Base-by-base conservation (phyloP, 306 rosid genomes). In the Cotoneaster glaucophyllus region DNA sequence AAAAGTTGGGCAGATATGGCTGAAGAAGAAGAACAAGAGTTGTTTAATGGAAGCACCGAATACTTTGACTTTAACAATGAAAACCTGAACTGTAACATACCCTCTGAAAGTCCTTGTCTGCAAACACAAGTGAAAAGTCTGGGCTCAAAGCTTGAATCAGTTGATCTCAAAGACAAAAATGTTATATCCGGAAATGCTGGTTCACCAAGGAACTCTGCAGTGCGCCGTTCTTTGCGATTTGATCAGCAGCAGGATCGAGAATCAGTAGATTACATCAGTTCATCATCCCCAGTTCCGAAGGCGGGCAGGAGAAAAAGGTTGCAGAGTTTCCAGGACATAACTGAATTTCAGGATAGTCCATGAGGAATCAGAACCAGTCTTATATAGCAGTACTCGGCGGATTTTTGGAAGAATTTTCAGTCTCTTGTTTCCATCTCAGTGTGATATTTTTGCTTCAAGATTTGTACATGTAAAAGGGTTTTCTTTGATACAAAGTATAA, bases 1-100 rank as follows among this genome's bases (percentile, higher is more conserved):
- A 95, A 90, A 79, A 92, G 99, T 53, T 95, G 99, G 99, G 99
- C 99, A 68, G 99, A 95, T 69, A 83, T 92, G 82, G 97, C 71
- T 17, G 97, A 95, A 86, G 99, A 94, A 85, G 98, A 91, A 63
- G 96, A 84, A 37, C 25, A 77, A 9, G 77, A 67, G 7, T 39
- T 85, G 41, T 72, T 74, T 34, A 34, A 71, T 17, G 83, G 76
- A 76, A 53, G 64, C 64, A 28, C 52, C 4, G 78, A 69, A 59
- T 58, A 64, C 62, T 69, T 74, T 66, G 86, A 57, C 69, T 78
- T 72, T 32, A 82, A 77, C 28, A 84, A 90, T n/a, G 97, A 92
- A 80, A 95, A 89, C 72, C 68, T 44, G 52, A 85, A 86, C 80
- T 79, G 82, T 71, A 95, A 92, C 76, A 86, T 82, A 18, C 80